Evolutionary conservation across 2,329 filamentous ascomycete species (phyloP).

Genomic region (Xylariaceae sp.): DNA sequence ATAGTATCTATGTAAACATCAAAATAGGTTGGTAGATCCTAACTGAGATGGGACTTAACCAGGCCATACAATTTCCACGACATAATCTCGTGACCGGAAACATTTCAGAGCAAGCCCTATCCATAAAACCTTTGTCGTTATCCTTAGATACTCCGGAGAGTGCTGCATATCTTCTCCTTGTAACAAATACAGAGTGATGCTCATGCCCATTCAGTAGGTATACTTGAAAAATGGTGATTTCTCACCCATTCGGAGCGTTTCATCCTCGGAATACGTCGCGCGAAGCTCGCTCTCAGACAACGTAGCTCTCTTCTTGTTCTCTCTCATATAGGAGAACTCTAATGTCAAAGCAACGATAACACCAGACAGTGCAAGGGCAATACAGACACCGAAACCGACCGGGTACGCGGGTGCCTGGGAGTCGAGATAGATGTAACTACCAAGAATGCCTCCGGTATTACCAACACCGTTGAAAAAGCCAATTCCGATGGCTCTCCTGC

Average conservation of each 20-base stretch:
- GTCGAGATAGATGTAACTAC: constrained; percentile 43
- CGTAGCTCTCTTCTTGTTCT: constrained; percentile 36
- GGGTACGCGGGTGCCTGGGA: constrained; percentile 42
- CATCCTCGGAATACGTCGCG: constrained; percentile 36
- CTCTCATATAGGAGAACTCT: constrained; percentile 10
- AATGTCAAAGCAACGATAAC: constrained; percentile 21
- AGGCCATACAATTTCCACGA: too few relatives aligned
- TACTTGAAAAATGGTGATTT: too few relatives aligned
- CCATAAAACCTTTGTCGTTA: too few relatives aligned
- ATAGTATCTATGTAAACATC: too few relatives aligned
- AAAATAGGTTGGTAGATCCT: too few relatives aligned
- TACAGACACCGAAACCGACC: constrained; percentile 42
- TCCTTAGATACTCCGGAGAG: too few relatives aligned
- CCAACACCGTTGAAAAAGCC: constrained; percentile 49
- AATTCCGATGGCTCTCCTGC: constrained; percentile 50
- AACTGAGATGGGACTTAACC: too few relatives aligned
- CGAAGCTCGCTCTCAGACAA: constrained; percentile 37
- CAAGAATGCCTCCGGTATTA: constrained; percentile 46
- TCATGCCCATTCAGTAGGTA: too few relatives aligned
- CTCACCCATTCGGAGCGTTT: constrained; percentile 40
- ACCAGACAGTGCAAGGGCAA: constrained; percentile 36
- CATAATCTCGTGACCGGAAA: too few relatives aligned
- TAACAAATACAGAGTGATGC: too few relatives aligned
- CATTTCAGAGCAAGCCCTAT: too few relatives aligned
- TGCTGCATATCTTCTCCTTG: too few relatives aligned